Evolutionary conservation across 2,329 filamentous ascomycete genomes (phyloP), one percentile per base, ranked within the genome.

Genomic region (Dissoconium aciculare): DNA sequence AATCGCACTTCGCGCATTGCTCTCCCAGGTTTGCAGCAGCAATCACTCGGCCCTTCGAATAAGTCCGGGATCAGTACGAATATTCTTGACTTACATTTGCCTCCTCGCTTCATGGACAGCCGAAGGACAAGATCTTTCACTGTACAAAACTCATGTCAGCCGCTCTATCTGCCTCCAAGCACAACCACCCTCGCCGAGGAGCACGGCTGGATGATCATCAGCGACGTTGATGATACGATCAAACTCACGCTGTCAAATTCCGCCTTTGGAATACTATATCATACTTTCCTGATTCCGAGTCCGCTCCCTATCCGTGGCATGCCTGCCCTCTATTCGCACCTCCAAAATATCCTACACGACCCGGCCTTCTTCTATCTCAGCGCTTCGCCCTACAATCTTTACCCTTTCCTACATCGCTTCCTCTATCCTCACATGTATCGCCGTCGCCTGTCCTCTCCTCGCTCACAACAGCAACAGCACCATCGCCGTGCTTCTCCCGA

Each of bases 291-390:
- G 27, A 78, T 85, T 30, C 62, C 72, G 11, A 35, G 37, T 3
- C 77, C 84, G 0, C 61, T 66, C 10, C 72, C 81, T 0, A 72
- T 87, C 10, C 47, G 64, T 0, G 83, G 81, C 28, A 94, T 94
- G 83, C 80, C 84, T 0, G 74, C 81, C 44, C 66, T 94, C 1
- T 94, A 93, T 59, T 57, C 61, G 13, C 64, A 75, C 33, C 63
- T 92, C 8, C 61, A 74, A 26, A 50, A 51, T 10, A 54, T 59
- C 24, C 58, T 73, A 5, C 36, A 66, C 5, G 63, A 66, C 5
- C 77, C 83, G 2, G 70, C 83, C 0, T 93, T 81, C 67, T 93
- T 92, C 62, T 95, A 95, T 55, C 69, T 95, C 27, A 91, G 82
- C 0, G 85, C 87, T 0, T 92, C 84, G 0, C 87, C 87, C 0